Base-by-base conservation (phyloP, 805 yeast species). In the Kodamaea fukazawae region DNA sequence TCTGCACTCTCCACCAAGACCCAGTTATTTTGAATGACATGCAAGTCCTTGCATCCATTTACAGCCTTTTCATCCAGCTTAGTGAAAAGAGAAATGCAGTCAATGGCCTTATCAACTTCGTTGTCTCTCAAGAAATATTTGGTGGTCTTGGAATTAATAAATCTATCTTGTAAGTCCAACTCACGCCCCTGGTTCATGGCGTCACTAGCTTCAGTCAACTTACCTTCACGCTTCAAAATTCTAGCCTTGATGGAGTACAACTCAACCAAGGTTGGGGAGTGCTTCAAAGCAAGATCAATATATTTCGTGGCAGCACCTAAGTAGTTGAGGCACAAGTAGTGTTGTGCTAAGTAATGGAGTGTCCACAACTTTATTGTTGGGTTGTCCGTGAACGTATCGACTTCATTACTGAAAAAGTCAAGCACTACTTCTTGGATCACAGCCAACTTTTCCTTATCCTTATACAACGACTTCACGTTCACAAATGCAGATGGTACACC, bases 401-500 rank as follows among this genome's bases (percentile, higher is more conserved):
- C 60, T 12, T 58, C 58, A 5, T 45, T 46, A 8, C 53, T 36
- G 66, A 65, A 52, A 47, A 77, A 81, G 3, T 76, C 73, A 31
- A 61, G 46, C 8, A 81, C 86, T 41, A 85, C 63, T 25, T 72
- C 57, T 43, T 74, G 79, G 41, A 86, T 73, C 2, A 71, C 50
- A 63, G 69, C 34, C 57, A 53, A 36, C 46, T 65, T 68, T 7
- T 49, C 45, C 26, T 50, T 41, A 50, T 72, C 75, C 40, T 67
- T 73, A 63, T 86, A 87, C 47, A 89, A 70, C 1, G 95, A 86
- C 63, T 90, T 89, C 36, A 93, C 78, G 51, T 86, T 83, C 40
- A 83, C 83, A 63, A 90, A 93, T 4, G 93, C 76, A 1, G 96
- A 86, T 4, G 98, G 98, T 25, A 89, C 93, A 29, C 96, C 95